A percentile compares a stretch with the other conserved stretches of the same genome.
Evolutionary conservation across 1,284 basidiomycete genomes (phyloP).

Genomic region (Sutorius eximius): DNA sequence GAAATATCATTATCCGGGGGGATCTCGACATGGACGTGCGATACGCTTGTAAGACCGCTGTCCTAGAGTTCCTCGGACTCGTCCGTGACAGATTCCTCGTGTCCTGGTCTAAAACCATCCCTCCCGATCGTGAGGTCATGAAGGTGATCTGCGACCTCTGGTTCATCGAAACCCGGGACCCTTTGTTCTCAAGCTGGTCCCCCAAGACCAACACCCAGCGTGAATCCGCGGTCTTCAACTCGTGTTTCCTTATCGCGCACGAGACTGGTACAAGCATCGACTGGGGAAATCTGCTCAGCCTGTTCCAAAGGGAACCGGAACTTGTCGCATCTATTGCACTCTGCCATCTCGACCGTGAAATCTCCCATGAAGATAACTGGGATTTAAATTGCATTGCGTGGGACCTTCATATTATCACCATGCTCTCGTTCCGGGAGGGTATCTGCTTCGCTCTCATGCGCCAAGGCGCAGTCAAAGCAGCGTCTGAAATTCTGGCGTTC

Average conservation of each 20-base stretch:
- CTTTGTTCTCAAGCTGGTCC: constrained; percentile 26
- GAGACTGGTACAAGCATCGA: constrained; percentile 20
- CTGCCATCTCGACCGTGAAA: constrained; percentile 28
- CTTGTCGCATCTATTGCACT: constrained; percentile 23
- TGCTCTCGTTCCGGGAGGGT: constrained; percentile 19
- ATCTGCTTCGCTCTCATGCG: constrained; percentile 22
- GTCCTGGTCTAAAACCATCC: constrained; percentile 27
- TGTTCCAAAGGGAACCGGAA: constrained; percentile 23
- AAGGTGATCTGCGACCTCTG: constrained; percentile 32
- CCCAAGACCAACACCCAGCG: constrained; percentile 17
- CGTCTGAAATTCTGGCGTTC: constrained; percentile 23
- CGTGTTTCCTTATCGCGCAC: constrained; percentile 30
- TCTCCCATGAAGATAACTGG: constrained; percentile 13
- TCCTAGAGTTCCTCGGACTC: constrained; percentile 30
- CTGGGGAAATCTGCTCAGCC: constrained; percentile 24
- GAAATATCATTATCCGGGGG: constrained; percentile 10
- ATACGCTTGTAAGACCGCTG: constrained; percentile 23
- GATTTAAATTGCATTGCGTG: constrained; percentile 31
- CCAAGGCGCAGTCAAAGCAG: constrained; percentile 27
- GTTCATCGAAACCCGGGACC: constrained; percentile 28
- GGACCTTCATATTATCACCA: constrained; percentile 31
- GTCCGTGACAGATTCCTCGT: constrained; percentile 25
- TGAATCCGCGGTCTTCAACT: constrained; percentile 31
- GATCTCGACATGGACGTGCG: constrained; percentile 12
- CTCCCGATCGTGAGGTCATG: constrained; percentile 29